Conservation (phyloP, 371 early-diverging fungal genomes). For the Syncephalastrum contaminatum region DNA sequence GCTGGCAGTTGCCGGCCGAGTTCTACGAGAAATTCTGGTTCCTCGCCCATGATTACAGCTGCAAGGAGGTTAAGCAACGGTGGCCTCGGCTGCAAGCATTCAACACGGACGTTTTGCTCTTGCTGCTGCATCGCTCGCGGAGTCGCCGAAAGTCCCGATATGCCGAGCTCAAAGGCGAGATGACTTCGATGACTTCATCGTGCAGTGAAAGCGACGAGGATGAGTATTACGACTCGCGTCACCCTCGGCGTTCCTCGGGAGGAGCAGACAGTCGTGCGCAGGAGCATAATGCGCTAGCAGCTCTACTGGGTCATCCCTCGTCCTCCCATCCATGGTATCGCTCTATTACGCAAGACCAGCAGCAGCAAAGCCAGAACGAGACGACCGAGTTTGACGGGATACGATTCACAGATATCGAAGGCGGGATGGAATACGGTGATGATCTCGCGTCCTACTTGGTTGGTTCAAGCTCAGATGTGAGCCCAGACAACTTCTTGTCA, state of each 20-base stretch:
- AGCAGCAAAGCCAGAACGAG: too few species aligned
- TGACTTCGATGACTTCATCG: not conserved
- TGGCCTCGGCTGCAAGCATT: conserved; percentile 16
- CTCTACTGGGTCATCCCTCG: too few species aligned
- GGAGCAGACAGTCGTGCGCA: too few species aligned
- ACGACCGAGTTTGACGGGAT: conserved; percentile 57
- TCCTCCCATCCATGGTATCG: too few species aligned
- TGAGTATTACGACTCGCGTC: too few species aligned
- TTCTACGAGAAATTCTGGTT: conserved; percentile 59
- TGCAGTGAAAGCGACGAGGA: not conserved
- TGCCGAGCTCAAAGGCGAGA: not conserved
- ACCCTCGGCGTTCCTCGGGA: too few species aligned
- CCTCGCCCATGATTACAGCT: conserved; percentile 37
- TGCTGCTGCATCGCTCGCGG: not conserved
- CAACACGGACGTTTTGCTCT: not conserved
- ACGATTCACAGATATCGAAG: conserved; percentile 52
- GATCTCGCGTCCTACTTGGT: too few species aligned
- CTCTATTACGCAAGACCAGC: too few species aligned
- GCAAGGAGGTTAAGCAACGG: conserved; percentile 24
- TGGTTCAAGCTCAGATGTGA: conserved; percentile 5
- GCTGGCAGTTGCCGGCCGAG: conserved; percentile 51
- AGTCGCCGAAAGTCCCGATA: not conserved
- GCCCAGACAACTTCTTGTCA: conserved; percentile 31
- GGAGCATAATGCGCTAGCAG: too few species aligned
- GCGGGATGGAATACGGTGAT: too few species aligned